Conservation (phyloP, 306 rosid species). For the Abrus pulchellus region DNA sequence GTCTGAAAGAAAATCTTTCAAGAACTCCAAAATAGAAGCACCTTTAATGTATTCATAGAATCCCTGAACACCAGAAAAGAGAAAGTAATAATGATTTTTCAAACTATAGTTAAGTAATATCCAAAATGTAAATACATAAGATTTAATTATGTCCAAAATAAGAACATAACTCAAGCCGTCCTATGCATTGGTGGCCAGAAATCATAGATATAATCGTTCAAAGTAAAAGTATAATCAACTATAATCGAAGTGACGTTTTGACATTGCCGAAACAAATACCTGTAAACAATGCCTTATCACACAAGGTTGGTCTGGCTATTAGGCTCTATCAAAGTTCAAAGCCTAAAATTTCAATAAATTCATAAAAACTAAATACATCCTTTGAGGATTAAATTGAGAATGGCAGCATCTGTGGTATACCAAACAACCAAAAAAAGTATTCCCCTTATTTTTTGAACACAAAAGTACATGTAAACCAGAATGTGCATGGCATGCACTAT, state of each 20-base stretch:
- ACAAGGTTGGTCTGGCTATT: not conserved
- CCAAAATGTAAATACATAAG: slow-evolving; percentile 11
- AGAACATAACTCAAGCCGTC: not conserved
- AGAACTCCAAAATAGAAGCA: slow-evolving; percentile 84
- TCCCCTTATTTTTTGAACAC: not conserved
- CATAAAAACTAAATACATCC: slow-evolving; percentile 19
- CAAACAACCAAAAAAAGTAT: slow-evolving; percentile 12
- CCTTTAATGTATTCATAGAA: slow-evolving; percentile 82
- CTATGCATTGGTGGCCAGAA: not conserved
- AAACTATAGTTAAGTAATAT: slow-evolving; percentile 13
- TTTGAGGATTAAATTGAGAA: slow-evolving; percentile 17
- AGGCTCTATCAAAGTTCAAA: slow-evolving; percentile 12
- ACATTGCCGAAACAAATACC: slow-evolving; percentile 21
- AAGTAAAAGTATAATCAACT: not conserved
- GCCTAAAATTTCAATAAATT: slow-evolving; percentile 12
- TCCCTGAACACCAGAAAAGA: slow-evolving; percentile 62
- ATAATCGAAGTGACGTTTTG: slow-evolving; percentile 32
- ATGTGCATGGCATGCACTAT: slow-evolving; percentile 17
- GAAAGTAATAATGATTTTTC: not conserved
- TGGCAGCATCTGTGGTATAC: not conserved
- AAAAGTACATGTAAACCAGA: slow-evolving; percentile 11
- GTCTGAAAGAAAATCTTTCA: slow-evolving; percentile 79
- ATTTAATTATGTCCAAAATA: slow-evolving; percentile 19
- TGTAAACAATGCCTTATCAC: not conserved
- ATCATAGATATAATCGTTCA: not conserved